phyloP scores from a whole-genome alignment of 768 basidiomycete genomes.

The Pleurotus eryngii region DNA sequence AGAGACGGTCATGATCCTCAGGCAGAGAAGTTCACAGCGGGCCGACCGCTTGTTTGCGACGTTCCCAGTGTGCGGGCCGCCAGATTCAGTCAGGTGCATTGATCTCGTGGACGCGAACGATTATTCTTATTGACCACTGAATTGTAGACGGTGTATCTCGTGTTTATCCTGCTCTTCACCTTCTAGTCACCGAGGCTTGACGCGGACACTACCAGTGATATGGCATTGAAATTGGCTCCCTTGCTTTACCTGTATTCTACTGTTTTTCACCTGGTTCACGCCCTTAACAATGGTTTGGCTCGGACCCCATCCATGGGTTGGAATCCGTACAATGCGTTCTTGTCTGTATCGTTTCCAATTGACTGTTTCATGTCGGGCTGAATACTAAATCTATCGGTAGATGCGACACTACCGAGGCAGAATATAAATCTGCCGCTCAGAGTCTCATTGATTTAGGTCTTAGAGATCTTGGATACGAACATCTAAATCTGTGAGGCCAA shows the following conservation, averaged over 20 bases:
- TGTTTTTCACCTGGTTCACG: constrained; percentile 1
- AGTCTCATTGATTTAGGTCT: constrained; percentile 35
- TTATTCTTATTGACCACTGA: too few species aligned
- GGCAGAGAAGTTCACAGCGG: too few species aligned
- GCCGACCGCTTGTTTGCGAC: too few species aligned
- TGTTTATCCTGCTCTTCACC: too few species aligned
- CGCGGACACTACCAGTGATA: too few species aligned
- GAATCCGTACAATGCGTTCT: constrained; percentile 47
- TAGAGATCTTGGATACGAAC: constrained; percentile 35
- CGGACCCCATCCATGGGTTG: constrained; percentile 45
- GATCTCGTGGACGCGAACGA: too few species aligned
- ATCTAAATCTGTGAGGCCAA: constrained; percentile 36
- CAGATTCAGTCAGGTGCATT: too few species aligned
- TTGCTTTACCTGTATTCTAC: background rate
- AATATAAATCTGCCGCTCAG: constrained; percentile 39
- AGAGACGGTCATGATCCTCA: too few species aligned
- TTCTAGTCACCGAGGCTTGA: too few species aligned
- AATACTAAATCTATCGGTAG: constrained; percentile 16
- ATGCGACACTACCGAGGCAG: constrained; percentile 37
- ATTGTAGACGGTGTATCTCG: too few species aligned
- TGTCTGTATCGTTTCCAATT: constrained; percentile 22
- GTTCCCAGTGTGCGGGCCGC: too few species aligned
- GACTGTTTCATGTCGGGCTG: background rate
- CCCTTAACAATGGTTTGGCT: constrained; percentile 39
- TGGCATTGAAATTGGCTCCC: background rate